A percentile compares a stretch with the other conserved stretches of the same genome.
Evolutionary conservation across 257 asterid genomes (phyloP).

Genomic region (Ligustrum vulgare): DNA sequence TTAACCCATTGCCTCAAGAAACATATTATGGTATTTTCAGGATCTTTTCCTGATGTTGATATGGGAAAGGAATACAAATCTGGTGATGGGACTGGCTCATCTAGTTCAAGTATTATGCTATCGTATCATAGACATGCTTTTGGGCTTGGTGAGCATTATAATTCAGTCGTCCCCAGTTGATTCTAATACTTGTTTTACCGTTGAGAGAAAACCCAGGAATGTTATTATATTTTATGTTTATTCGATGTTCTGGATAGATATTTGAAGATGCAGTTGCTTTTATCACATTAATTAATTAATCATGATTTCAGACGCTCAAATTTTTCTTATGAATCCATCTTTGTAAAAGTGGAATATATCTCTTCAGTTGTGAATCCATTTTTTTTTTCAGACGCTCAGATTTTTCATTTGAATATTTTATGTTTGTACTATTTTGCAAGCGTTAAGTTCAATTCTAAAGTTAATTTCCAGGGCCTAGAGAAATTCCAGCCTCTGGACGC

Average conservation of each 20-base stretch:
- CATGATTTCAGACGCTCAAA: too few species aligned
- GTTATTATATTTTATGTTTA: neutral
- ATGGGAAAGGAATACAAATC: slow-evolving; percentile 94
- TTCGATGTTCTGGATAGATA: neutral
- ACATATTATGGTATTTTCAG: slow-evolving; percentile 75
- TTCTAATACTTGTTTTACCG: slow-evolving; percentile 21
- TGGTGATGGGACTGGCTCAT: slow-evolving; percentile 19
- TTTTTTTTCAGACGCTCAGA: too few species aligned
- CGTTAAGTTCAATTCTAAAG: too few species aligned
- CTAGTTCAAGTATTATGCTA: slow-evolving; percentile 54
- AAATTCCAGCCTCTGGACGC: too few species aligned
- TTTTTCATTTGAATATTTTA: too few species aligned
- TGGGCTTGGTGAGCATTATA: slow-evolving; percentile 98
- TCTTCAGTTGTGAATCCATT: too few species aligned
- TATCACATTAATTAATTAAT: neutral
- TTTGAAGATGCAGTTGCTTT: neutral
- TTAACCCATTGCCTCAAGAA: slow-evolving; percentile 86
- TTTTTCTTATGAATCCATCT: too few species aligned
- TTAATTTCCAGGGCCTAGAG: too few species aligned
- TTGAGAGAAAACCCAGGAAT: neutral
- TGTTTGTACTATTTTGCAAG: too few species aligned
- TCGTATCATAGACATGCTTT: slow-evolving; percentile 92
- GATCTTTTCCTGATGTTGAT: slow-evolving; percentile 96
- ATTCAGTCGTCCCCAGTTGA: slow-evolving; percentile 66
- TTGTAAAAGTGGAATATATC: too few species aligned